Conservation (phyloP, 805 yeast species). For the Candida sonorensis region DNA sequence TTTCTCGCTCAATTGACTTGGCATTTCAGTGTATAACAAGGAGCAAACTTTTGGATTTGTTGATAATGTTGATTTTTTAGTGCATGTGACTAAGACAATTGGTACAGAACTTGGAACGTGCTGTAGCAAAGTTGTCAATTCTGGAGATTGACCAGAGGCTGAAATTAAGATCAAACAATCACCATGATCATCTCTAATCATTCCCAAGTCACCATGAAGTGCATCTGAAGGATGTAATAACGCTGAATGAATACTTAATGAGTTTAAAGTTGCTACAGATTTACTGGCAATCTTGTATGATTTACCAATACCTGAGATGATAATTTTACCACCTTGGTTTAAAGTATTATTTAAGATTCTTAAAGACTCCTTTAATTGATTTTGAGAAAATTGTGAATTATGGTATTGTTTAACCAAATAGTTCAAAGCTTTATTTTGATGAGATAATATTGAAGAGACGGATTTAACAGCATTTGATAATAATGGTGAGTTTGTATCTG, state of each 20-base stretch:
- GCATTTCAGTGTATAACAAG: constrained; percentile 57
- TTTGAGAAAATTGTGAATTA: constrained; percentile 37
- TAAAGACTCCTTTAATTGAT: constrained; percentile 37
- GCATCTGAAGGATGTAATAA: constrained; percentile 82
- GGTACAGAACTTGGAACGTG: constrained; percentile 51
- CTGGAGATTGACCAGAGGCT: constrained; percentile 81
- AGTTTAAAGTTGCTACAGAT: constrained; percentile 74
- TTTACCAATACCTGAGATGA: constrained; percentile 81
- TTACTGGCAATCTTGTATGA: constrained; percentile 74
- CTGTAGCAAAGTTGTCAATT: constrained; percentile 49
- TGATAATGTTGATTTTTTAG: constrained; percentile 48
- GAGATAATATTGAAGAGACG: constrained; percentile 34
- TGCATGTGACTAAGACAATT: constrained; percentile 58
- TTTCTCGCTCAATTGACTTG: constrained; percentile 50
- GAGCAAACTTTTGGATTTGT: constrained; percentile 41
- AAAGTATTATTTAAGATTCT: constrained; percentile 36
- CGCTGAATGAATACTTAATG: constrained; percentile 64
- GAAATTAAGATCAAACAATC: constrained; percentile 62
- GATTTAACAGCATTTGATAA: constrained; percentile 22
- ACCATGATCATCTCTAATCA: constrained; percentile 45
- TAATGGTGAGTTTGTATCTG: constrained; percentile 15
- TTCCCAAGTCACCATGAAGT: constrained; percentile 83
- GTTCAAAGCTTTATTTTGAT: constrained; percentile 42
- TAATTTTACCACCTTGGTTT: constrained; percentile 55
- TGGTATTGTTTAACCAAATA: constrained; percentile 40